Conservation (phyloP, 306 rosid species). For the Lathyrus oleraceus region DNA sequence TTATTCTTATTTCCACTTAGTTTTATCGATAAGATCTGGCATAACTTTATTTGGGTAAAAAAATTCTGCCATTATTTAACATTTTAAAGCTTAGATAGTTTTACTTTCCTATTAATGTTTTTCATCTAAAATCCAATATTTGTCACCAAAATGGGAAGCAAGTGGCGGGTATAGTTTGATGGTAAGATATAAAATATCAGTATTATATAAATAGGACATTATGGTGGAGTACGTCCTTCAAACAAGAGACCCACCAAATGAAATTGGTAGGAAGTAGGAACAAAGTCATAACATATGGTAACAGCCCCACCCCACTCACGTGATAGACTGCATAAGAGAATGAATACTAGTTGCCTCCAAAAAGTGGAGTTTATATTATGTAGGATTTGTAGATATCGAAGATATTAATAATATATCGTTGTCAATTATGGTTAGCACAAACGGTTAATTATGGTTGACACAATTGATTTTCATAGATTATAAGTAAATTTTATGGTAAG, state of each 20-base stretch:
- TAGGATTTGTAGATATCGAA: not conserved
- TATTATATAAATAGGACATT: not conserved
- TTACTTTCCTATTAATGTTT: too few relatives aligned
- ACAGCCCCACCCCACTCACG: constrained; percentile 14
- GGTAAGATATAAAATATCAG: not conserved
- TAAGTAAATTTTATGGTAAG: too few relatives aligned
- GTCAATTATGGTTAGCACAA: not conserved
- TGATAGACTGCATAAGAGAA: not conserved
- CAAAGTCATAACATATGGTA: not conserved
- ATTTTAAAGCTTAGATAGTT: too few relatives aligned
- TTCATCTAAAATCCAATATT: too few relatives aligned
- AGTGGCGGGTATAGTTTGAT: too few relatives aligned
- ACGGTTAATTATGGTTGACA: not conserved
- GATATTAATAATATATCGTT: not conserved
- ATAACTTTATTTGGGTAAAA: too few relatives aligned
- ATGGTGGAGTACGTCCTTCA: not conserved
- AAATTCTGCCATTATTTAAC: too few relatives aligned
- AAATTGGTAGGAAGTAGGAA: not conserved
- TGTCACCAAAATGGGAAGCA: too few relatives aligned
- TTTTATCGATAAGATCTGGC: too few relatives aligned
- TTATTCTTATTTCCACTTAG: too few relatives aligned
- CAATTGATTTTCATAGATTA: too few relatives aligned
- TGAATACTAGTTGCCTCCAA: too few relatives aligned
- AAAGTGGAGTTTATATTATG: not conserved
- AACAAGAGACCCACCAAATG: not conserved